These are phyloP conservation scores for Podospora fimiseda DNA, from an alignment of 495 filamentous ascomycete genomes.

Conservation along the genomic window DNA sequence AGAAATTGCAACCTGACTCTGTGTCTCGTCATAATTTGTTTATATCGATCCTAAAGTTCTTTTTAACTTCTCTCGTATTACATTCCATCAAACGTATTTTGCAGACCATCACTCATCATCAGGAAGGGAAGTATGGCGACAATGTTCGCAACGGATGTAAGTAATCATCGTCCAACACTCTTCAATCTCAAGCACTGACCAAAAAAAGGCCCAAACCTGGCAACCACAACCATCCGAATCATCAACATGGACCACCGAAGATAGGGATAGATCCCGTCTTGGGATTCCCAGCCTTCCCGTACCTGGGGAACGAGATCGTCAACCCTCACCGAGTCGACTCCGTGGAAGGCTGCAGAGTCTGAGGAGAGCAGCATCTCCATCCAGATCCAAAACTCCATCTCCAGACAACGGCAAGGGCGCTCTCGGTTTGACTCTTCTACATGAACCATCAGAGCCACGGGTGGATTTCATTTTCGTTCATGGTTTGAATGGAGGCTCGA, in stretches of 20 bases:
- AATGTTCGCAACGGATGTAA: conserved; percentile 2
- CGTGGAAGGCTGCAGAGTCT: conserved; percentile 12
- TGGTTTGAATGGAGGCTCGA: conserved; percentile 25
- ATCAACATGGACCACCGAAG: conserved; percentile 7
- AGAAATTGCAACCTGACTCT: too few relatives aligned
- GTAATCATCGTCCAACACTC: not conserved
- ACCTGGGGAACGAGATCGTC: not conserved
- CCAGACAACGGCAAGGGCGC: conserved; percentile 10
- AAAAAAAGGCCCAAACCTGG: conserved; percentile 2
- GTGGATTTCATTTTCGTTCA: conserved; percentile 28
- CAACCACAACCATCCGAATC: conserved; percentile 2
- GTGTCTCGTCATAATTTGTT: too few relatives aligned
- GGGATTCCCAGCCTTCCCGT: conserved; percentile 1
- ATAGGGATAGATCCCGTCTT: not conserved
- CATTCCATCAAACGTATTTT: not conserved
- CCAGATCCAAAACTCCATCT: conserved; percentile 10
- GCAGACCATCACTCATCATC: too few relatives aligned
- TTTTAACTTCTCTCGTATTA: not conserved
- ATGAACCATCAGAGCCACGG: conserved; percentile 19
- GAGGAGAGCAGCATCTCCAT: conserved; percentile 8
- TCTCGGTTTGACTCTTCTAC: conserved; percentile 8
- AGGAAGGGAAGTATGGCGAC: not conserved
- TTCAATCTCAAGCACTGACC: conserved; percentile 1
- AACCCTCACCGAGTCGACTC: conserved; percentile 7
- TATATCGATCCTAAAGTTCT: too few relatives aligned